Conservation (phyloP, 2,329 filamentous ascomycete genomes). For the Hypomyces rosellus region DNA sequence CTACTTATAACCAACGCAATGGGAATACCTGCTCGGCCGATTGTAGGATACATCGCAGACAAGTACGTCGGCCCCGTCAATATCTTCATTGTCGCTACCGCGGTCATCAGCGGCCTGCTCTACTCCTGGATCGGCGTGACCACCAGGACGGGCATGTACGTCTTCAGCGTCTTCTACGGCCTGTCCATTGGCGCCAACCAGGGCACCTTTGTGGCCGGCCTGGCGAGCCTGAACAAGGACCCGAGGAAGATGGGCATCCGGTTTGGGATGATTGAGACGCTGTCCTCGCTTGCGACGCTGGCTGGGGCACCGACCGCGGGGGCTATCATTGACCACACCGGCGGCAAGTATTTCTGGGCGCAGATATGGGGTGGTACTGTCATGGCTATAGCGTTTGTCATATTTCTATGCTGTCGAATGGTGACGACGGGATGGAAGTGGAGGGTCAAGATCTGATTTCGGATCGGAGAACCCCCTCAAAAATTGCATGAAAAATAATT, state of each 20-base stretch:
- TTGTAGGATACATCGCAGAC: conserved; percentile 49
- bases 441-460: conserved; percentile 28
- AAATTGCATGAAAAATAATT: background rate
- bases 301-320: conserved; percentile 40
- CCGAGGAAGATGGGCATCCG: conserved; percentile 39
- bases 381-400: conserved; percentile 27
- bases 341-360: conserved; percentile 35
- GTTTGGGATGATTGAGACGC: conserved; percentile 40
- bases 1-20: conserved; percentile 52
- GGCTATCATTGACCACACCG: conserved; percentile 36
- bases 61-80: conserved; percentile 47
- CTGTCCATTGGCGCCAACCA: conserved; percentile 37
- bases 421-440: conserved; percentile 31
- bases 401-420: conserved; percentile 27
- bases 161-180: conserved; percentile 39
- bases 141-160: conserved; percentile 33
- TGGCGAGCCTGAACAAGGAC: conserved; percentile 37
- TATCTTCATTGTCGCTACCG: conserved; percentile 42
- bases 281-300: conserved; percentile 36
- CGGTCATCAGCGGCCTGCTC: conserved; percentile 40
- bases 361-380: conserved; percentile 42
- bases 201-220: conserved; percentile 33
- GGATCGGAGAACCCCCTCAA: background rate
- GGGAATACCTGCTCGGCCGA: conserved; percentile 47
- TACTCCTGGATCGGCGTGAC: conserved; percentile 51